Conservation (phyloP, 2,329 filamentous ascomycete genomes). For the Hymenoscyphus occultus region DNA sequence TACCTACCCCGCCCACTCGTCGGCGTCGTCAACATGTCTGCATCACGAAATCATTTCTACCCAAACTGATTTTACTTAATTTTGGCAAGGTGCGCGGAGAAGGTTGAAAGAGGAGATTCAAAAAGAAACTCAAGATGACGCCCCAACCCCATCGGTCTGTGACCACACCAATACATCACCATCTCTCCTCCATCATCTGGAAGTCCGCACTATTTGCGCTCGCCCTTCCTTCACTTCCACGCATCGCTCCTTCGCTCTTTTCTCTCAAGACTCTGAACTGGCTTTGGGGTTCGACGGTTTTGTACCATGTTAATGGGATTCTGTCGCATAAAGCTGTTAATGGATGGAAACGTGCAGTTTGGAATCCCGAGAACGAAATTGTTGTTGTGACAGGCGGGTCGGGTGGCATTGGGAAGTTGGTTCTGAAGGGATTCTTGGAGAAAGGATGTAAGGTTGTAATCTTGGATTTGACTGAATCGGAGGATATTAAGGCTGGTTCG, state of each 20-base stretch:
- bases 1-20: too few species aligned
- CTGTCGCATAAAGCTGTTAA: conserved; percentile 37
- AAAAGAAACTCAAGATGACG: background rate
- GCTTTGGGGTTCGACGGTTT: conserved; percentile 3
- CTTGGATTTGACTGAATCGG: conserved; percentile 68
- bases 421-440: conserved; percentile 64
- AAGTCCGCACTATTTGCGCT: conserved; percentile 11
- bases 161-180: conserved; percentile 5
- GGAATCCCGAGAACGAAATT: conserved; percentile 61
- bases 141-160: background rate
- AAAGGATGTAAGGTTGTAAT: conserved; percentile 66
- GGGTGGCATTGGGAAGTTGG: conserved; percentile 66
- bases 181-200: conserved; percentile 3
- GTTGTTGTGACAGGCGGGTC: conserved; percentile 73
- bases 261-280: background rate
- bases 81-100: background rate
- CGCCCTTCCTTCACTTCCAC: conserved; percentile 5
- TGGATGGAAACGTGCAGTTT: conserved; percentile 48
- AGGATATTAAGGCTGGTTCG: conserved; percentile 51
- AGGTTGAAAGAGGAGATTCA: background rate
- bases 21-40: too few species aligned
- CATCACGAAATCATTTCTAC: too few species aligned
- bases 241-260: background rate
- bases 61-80: too few species aligned
- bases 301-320: background rate